Percentiles rank a stretch among this genome's conserved stretches.
Conservation (phyloP, 257 asterid species). For the Ophiorrhiza pumila region DNA sequence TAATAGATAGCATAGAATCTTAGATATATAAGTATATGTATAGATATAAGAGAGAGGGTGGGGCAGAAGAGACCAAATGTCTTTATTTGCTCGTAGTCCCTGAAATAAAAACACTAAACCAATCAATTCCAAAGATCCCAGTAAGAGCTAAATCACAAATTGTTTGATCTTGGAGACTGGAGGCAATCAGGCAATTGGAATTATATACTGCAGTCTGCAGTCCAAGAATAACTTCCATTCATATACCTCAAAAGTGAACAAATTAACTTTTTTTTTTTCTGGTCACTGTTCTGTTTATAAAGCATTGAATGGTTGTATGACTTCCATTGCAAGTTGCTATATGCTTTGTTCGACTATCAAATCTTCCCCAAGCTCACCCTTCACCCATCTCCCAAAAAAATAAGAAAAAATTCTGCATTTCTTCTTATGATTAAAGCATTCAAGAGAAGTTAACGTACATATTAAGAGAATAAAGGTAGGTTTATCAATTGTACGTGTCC, state of each 20-base stretch:
- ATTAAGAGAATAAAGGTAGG: no score
- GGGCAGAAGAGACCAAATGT: background rate
- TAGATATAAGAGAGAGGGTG: background rate
- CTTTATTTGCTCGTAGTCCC: background rate
- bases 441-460: background rate
- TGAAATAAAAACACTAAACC: background rate
- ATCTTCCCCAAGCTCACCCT: background rate
- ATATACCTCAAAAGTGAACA: background rate
- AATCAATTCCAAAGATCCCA: background rate
- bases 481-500: no score
- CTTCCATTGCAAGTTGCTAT: background rate
- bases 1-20: background rate
- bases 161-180: background rate
- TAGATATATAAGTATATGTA: background rate
- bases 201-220: background rate
- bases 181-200: no score
- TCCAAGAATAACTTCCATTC: conserved; percentile 5
- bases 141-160: background rate
- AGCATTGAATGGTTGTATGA: background rate
- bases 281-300: background rate
- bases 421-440: background rate
- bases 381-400: background rate
- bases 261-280: background rate
- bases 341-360: background rate
- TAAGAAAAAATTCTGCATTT: no score